These are phyloP conservation scores for Dalbergia cochinchinensis DNA, from an alignment of 306 rosid genomes.

Conservation along the genomic window DNA sequence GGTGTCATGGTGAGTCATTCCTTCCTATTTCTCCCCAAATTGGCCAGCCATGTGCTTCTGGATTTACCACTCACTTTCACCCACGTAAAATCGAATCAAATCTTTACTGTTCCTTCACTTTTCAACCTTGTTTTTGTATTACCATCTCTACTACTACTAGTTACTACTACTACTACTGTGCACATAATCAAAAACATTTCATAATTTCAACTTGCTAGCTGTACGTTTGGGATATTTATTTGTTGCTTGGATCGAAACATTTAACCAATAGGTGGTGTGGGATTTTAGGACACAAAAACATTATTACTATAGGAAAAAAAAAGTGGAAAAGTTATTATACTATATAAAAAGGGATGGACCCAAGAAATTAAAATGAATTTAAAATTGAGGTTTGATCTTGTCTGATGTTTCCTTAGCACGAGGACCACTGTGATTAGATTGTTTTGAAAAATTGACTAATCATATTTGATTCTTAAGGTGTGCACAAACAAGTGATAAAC, in stretches of 20 bases:
- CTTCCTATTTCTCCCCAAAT: constrained; percentile 35
- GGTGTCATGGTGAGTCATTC: constrained; percentile 46
- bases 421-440: constrained; percentile 56
- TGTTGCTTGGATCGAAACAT: constrained; percentile 60
- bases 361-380: constrained; percentile 40
- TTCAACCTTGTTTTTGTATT: neutral
- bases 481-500: neutral
- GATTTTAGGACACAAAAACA: constrained; percentile 55
- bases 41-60: constrained; percentile 34
- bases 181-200: neutral
- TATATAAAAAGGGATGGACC: constrained; percentile 42
- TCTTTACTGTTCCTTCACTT: constrained; percentile 3
- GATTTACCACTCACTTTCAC: constrained; percentile 34
- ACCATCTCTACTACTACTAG: neutral
- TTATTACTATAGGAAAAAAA: constrained; percentile 9
- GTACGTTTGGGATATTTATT: constrained; percentile 14
- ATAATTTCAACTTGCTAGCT: neutral
- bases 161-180: neutral
- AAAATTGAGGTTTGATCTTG: constrained; percentile 50
- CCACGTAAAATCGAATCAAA: constrained; percentile 32
- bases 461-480: constrained; percentile 40
- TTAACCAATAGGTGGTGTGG: constrained; percentile 46
- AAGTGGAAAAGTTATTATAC: constrained; percentile 31
- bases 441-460: constrained; percentile 58
- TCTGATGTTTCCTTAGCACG: constrained; percentile 72